Conservation (phyloP, 345 rosid genomes). For the Trapa incisa region DNA sequence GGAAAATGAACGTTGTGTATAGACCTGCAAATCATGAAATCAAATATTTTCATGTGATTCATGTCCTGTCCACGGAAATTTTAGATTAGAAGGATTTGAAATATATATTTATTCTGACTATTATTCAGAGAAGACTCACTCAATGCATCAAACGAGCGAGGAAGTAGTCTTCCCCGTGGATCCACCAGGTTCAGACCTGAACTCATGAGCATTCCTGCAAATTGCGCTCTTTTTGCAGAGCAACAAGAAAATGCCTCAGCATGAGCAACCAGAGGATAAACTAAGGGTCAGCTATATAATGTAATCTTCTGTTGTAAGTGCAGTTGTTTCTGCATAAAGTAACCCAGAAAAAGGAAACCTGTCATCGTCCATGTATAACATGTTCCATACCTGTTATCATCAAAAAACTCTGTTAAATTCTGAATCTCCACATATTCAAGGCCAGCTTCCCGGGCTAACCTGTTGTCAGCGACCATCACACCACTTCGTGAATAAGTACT, state of each 20-base stretch:
- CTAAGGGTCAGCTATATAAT: neutral
- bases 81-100: no score
- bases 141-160: constrained; percentile 68
- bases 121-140: constrained; percentile 24
- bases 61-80: neutral
- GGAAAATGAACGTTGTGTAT: constrained; percentile 74
- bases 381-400: constrained; percentile 64
- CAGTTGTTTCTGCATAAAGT: no score
- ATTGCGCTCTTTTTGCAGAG: constrained; percentile 41
- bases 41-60: neutral
- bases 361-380: neutral
- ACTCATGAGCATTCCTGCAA: constrained; percentile 60
- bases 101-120: neutral
- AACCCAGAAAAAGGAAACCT: neutral
- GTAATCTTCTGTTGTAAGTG: no score
- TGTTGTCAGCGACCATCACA: constrained; percentile 11
- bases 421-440: constrained; percentile 94
- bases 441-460: constrained; percentile 96
- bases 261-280: neutral
- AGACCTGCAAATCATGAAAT: constrained; percentile 41
- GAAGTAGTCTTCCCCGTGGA: constrained; percentile 80
- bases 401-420: constrained; percentile 79
- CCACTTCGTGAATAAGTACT: neutral
- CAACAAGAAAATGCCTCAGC: constrained; percentile 8
- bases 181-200: constrained; percentile 71